phyloP scores from a whole-genome alignment of 345 rosid genomes.

The Brassica nigra region DNA sequence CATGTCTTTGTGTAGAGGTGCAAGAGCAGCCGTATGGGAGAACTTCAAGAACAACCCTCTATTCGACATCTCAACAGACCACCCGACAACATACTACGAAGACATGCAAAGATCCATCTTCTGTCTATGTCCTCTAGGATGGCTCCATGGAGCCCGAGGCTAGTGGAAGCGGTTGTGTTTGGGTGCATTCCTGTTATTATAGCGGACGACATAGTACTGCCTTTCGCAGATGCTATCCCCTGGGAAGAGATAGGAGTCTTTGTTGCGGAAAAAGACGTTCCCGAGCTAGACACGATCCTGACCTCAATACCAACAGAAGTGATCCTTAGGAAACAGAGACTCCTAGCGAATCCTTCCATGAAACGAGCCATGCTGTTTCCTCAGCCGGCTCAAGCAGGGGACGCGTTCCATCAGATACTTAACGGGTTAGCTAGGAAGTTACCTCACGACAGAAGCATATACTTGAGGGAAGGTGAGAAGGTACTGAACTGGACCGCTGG shows the following conservation, averaged over 20 bases:
- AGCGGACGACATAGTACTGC: slow-evolving; percentile 91
- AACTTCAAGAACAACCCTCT: slow-evolving; percentile 91
- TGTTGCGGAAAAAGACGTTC: slow-evolving; percentile 85
- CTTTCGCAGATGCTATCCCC: slow-evolving; percentile 97
- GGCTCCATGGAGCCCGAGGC: slow-evolving; percentile 99
- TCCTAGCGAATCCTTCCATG: slow-evolving; percentile 94
- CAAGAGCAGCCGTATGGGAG: slow-evolving; percentile 99
- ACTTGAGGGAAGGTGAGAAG: slow-evolving; percentile 62
- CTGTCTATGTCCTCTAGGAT: slow-evolving; percentile 92
- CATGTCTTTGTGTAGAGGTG: slow-evolving; percentile 60
- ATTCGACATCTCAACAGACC: slow-evolving; percentile 94
- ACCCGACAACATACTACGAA: slow-evolving; percentile 92
- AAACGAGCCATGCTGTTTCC: slow-evolving; percentile 92
- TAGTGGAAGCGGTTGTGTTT: slow-evolving; percentile 97
- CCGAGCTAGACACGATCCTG: slow-evolving; percentile 73
- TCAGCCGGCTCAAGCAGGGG: slow-evolving; percentile 89
- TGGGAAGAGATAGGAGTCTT: slow-evolving; percentile 98
- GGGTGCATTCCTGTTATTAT: slow-evolving; percentile 98
- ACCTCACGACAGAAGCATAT: slow-evolving; percentile 60
- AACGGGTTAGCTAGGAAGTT: slow-evolving; percentile 87
- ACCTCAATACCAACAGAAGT: slow-evolving; percentile 78
- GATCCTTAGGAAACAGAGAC: slow-evolving; percentile 84
- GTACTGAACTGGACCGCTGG: slow-evolving; percentile 89
- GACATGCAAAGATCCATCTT: slow-evolving; percentile 95
- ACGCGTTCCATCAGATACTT: slow-evolving; percentile 93